Base-by-base conservation (phyloP, 2,329 filamentous ascomycete genomes). In the Aspergillus sclerotialis region DNA sequence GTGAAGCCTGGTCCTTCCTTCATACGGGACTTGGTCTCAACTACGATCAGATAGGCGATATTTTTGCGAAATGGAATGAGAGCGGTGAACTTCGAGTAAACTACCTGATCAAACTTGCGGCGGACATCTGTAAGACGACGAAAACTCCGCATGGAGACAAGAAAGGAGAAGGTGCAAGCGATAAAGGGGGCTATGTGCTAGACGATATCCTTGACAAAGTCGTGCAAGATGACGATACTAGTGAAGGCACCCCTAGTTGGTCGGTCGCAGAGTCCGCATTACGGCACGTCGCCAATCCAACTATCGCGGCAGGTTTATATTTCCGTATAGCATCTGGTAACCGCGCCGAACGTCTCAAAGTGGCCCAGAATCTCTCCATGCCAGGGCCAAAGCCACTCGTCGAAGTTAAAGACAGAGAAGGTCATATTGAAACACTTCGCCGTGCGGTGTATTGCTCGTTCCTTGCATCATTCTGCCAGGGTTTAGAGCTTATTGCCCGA, bases 191-290 rank as follows among this genome's bases (percentile, higher is more conserved):
- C 32, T 66, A 72, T 16, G 69, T 81, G 1, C 64, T 83, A 2
- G 68, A 69, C 16, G 62, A 71, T 9, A 68, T 82, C 3, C 67
- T 75, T 33, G 79, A 82, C 55, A 81, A 80, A 50, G 77, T 83
- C 2, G 77, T 81, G 0, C 77, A 82, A 56, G 78, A 82, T 44
- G 69, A 73, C n/a, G 75, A 76, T 17, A 70, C 73, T 30, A 71
- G 73, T 30, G 78, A 82, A 51, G 77, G 78, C 1, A 82, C 78
- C 0, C 73, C 76, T 0, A 68, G 74, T 28, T 82, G 76, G 78
- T 71, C 73, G 4, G 75, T 76, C 45, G 68, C 68, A 35, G 71
- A 82, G 50, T 72, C 75, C 0, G 68, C 77, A 12, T 55, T 64
- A 3, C 62, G 74, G 6, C 78, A 83, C 44, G 65, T 81, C 4